Evolutionary conservation across 192 early-diverging fungal species (phyloP).

Genomic region (Backusella sp.): DNA sequence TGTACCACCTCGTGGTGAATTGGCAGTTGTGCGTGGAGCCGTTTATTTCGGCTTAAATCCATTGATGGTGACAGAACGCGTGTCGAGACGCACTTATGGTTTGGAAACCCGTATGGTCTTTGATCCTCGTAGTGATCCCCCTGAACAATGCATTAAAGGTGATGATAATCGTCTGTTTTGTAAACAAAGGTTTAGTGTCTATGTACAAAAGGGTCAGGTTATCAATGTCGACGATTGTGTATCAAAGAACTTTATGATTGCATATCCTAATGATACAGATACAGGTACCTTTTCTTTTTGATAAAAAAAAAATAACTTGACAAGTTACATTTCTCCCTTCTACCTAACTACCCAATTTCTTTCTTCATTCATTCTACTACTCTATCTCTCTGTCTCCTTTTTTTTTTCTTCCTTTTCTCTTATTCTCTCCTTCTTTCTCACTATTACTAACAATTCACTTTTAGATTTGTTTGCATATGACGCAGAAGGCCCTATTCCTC

Average conservation of each 20-base stretch:
- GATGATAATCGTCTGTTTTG: constrained; percentile 41
- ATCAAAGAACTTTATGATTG: constrained; percentile 41
- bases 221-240: constrained; percentile 46
- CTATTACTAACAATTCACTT: neutral
- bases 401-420: neutral
- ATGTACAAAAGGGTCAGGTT: constrained; percentile 33
- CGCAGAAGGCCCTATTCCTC: constrained; percentile 20
- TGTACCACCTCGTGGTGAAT: constrained; percentile 46
- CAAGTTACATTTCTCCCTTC: neutral
- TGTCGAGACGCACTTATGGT: constrained; percentile 47
- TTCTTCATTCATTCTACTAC: neutral
- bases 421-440: constrained; percentile 1
- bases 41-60: constrained; percentile 51
- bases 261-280: constrained; percentile 32
- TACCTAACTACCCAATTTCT: neutral
- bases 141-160: constrained; percentile 37
- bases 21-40: constrained; percentile 50
- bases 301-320: neutral
- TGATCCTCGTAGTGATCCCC: constrained; percentile 42
- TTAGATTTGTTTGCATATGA: constrained; percentile 31
- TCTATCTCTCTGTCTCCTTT: neutral
- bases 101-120: constrained; percentile 44
- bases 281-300: constrained; percentile 15
- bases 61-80: constrained; percentile 41
- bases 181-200: constrained; percentile 33